A percentile compares a stretch with the other conserved stretches of the same genome.
phyloP scores from a whole-genome alignment of 441 rosid genomes.

The Populus hybrid region DNA sequence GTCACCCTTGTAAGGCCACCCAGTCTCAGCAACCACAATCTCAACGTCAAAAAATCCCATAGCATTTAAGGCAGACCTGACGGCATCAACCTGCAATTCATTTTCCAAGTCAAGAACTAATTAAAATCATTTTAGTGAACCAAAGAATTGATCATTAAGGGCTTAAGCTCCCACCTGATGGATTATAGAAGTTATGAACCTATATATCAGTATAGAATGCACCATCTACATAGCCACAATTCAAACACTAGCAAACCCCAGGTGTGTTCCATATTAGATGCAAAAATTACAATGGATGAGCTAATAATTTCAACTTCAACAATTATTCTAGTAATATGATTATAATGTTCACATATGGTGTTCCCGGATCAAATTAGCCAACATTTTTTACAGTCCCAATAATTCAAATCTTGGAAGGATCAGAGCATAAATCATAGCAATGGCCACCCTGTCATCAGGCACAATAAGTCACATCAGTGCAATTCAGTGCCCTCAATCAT shows the following conservation, averaged over 20 bases:
- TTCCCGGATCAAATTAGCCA: constrained; percentile 6
- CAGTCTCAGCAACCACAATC: constrained; percentile 88
- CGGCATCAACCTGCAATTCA: constrained; percentile 71
- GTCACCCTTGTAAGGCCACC: constrained; percentile 85
- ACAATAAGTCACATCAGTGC: constrained; percentile 19
- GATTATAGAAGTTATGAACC: not conserved
- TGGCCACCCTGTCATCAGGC: constrained; percentile 28
- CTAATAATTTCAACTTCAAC: too few relatives aligned
- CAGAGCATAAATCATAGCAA: constrained; percentile 4
- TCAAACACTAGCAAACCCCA: not conserved
- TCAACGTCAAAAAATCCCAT: constrained; percentile 76
- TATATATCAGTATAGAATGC: not conserved
- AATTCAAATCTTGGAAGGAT: constrained; percentile 2
- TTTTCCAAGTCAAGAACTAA: not conserved
- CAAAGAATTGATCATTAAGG: not conserved
- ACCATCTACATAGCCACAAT: too few relatives aligned
- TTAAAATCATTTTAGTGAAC: not conserved
- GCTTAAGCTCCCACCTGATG: not conserved
- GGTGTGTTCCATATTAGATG: too few relatives aligned
- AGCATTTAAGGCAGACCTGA: constrained; percentile 70
- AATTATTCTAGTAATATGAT: constrained; percentile 13
- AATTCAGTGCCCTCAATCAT: not conserved
- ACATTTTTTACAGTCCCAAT: not conserved
- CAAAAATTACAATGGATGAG: not conserved
- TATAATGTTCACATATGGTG: constrained; percentile 3